Conservation (phyloP, 2,329 filamentous ascomycete species). For the Cladosporium cucumerinum region DNA sequence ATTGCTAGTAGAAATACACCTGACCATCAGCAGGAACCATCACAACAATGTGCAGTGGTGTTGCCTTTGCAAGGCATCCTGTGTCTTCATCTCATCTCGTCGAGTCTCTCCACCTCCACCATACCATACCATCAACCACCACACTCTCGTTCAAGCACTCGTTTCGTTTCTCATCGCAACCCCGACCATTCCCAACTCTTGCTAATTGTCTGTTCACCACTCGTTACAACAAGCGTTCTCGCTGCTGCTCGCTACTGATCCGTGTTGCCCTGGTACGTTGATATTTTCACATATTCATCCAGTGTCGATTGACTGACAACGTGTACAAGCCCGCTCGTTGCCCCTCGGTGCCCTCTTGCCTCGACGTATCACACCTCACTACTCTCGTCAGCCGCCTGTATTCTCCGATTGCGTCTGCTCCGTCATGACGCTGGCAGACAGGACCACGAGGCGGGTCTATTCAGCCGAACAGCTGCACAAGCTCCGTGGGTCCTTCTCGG, state of each 20-base stretch:
- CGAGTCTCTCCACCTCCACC: background rate
- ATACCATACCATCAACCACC: slow-evolving; percentile 15
- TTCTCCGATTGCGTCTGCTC: background rate
- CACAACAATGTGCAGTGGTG: slow-evolving; percentile 13
- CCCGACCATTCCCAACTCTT: slow-evolving; percentile 36
- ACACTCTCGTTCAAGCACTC: slow-evolving; percentile 22
- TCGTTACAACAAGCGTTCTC: background rate
- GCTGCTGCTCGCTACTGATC: background rate
- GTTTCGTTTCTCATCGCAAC: slow-evolving; percentile 27
- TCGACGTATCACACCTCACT: background rate
- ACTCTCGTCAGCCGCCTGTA: background rate
- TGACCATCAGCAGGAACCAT: slow-evolving; percentile 15
- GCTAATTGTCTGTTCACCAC: slow-evolving; percentile 23
- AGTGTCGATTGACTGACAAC: background rate
- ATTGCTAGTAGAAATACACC: background rate
- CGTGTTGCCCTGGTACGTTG: background rate
- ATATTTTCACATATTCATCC: background rate
- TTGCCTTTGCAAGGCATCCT: background rate
- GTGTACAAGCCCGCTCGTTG: background rate
- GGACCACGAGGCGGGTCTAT: slow-evolving; percentile 35
- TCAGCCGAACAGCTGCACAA: slow-evolving; percentile 37
- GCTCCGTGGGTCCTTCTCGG: slow-evolving; percentile 33
- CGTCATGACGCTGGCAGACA: slow-evolving; percentile 16
- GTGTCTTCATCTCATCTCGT: slow-evolving; percentile 3
- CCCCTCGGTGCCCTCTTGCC: background rate